Percentiles rank a stretch among this genome's conserved stretches.
These are phyloP conservation scores for Didymellaceae sp. DNA, from an alignment of 2,329 filamentous ascomycete genomes.

Conservation along the genomic window DNA sequence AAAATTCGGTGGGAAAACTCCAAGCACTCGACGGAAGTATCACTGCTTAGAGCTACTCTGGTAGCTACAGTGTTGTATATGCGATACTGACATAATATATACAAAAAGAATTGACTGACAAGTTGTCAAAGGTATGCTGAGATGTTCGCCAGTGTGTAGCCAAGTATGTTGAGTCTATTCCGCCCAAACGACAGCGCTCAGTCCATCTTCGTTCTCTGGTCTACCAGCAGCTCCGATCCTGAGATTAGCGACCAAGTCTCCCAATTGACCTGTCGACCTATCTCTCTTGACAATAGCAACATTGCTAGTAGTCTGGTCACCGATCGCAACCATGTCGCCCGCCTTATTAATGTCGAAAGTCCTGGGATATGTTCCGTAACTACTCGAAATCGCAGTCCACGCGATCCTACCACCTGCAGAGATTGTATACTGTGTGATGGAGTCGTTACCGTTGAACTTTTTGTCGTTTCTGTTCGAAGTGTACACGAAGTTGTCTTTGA, in stretches of 20 bases:
- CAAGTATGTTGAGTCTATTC: conserved; percentile 26
- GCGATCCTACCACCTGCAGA: conserved; percentile 34
- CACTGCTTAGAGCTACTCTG: too few species aligned
- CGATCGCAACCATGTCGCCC: conserved; percentile 40
- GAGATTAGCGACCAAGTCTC: conserved; percentile 32
- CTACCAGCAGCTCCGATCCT: conserved; percentile 35
- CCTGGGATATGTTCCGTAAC: conserved; percentile 44
- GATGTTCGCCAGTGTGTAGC: neutral
- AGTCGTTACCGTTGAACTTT: conserved; percentile 43
- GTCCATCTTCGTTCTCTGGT: conserved; percentile 41
- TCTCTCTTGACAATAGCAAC: conserved; percentile 43
- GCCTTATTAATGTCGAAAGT: conserved; percentile 46
- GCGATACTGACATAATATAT: too few species aligned
- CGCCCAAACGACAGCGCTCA: conserved; percentile 45
- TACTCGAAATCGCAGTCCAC: conserved; percentile 39
- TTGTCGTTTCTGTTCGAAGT: conserved; percentile 47
- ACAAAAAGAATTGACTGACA: too few species aligned
- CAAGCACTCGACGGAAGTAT: too few species aligned
- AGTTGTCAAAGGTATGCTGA: neutral
- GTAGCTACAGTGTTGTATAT: too few species aligned
- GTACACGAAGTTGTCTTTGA: conserved; percentile 45
- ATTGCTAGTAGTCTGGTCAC: conserved; percentile 42
- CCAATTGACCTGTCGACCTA: conserved; percentile 35
- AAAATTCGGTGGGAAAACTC: too few species aligned
- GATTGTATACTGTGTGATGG: conserved; percentile 45